Evolutionary conservation across 371 early-diverging fungal species (phyloP).

Genomic region (Entomophthora muscae): DNA sequence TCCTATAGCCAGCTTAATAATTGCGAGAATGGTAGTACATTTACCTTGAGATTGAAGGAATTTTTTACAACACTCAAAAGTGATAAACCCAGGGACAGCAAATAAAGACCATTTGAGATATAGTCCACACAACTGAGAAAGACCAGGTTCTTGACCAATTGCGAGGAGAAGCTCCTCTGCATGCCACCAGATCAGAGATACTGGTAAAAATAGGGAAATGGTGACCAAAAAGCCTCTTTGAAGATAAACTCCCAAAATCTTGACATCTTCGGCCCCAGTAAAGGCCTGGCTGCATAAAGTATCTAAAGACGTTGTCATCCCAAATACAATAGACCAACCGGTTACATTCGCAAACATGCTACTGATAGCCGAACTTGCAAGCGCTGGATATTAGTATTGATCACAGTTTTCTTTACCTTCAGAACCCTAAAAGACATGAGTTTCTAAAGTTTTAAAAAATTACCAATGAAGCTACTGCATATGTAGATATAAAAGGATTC

Average conservation of each 20-base stretch:
- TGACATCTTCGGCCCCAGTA: slow-evolving; percentile 50
- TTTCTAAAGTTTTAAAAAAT: background rate
- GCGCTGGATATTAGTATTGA: slow-evolving; percentile 6
- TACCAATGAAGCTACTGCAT: slow-evolving; percentile 4
- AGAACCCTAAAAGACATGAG: background rate
- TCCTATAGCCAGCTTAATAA: too few species aligned
- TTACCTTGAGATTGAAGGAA: slow-evolving; percentile 57
- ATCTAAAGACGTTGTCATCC: slow-evolving; percentile 66
- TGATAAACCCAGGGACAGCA: slow-evolving; percentile 54
- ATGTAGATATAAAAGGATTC: slow-evolving; percentile 5
- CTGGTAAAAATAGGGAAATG: slow-evolving; percentile 39
- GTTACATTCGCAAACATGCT: slow-evolving; percentile 51
- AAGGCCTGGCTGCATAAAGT: slow-evolving; percentile 76
- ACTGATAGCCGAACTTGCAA: slow-evolving; percentile 12
- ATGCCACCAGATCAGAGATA: slow-evolving; percentile 57
- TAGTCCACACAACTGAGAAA: slow-evolving; percentile 27
- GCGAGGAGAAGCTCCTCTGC: slow-evolving; percentile 30
- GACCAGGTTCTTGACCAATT: slow-evolving; percentile 31
- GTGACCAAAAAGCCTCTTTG: slow-evolving; percentile 63
- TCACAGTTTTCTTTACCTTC: background rate
- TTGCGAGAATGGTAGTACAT: background rate
- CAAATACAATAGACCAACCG: slow-evolving; percentile 61
- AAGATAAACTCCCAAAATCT: slow-evolving; percentile 54
- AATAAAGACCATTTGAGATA: slow-evolving; percentile 47
- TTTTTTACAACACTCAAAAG: slow-evolving; percentile 59